Evolutionary conservation across 306 rosid genomes (phyloP), one percentile per base, ranked within the genome.

Genomic region (Pyrus communis): DNA sequence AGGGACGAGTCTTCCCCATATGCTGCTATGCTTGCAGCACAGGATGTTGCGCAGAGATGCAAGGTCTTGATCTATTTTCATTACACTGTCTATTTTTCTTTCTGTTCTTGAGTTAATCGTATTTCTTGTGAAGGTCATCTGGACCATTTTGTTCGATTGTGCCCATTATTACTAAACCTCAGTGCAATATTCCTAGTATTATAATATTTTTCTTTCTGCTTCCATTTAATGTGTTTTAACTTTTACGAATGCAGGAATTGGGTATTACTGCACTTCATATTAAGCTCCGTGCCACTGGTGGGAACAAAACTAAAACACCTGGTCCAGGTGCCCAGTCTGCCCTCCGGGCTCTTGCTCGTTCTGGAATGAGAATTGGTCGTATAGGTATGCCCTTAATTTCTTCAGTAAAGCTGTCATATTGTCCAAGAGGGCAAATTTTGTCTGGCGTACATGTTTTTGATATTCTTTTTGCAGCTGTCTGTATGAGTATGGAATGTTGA

Each of bases 261-360:
- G 97, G 97, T 51, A 85, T 93, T 18, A 90, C 97, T 21, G 97
- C 97, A 8, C 89, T 93, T 77, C 94, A 93, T 23, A 89, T 93
- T 65, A 93, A 86, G 88, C 93, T 93, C 55, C 90, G 97, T 21
- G 96, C 97, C 11, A 93, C 96, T 2, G 97, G 97, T 23, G 97
- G 97, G 5, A 93, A 93, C 88, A 93, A 93, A 82, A 90, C 96
- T 0, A 90, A 93, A 60, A 93, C 97, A 5, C 97, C 97, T 1
- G 97, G 97, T 52, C 97, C 97, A 9, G 97, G 97, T 78, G 96
- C 97, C 49, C 97, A 93, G 79, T 89, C 96, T 78, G 97, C 97
- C 31, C 96, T 93, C 7, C 90, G 96, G 6, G 97, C 97, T 13
- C 91, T 93, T 74, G 96, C 97, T 82, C 93, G 97, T 28, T 90